Evolutionary conservation across 2,329 filamentous ascomycete species (phyloP).

Genomic region (Cryphonectria japonica): DNA sequence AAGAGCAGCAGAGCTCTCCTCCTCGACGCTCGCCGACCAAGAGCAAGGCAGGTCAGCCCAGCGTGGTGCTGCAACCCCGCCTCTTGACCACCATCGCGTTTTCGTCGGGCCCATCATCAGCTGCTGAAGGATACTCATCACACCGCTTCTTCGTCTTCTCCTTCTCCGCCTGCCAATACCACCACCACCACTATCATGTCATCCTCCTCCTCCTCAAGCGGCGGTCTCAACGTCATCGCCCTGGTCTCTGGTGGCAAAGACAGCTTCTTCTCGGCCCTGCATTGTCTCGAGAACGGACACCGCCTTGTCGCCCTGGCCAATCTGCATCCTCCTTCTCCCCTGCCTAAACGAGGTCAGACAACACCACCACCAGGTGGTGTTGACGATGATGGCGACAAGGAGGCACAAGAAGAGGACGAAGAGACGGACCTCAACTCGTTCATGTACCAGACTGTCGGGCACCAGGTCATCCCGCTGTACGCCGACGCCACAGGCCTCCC

Average conservation of each 20-base stretch:
- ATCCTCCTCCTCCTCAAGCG: constrained; percentile 30
- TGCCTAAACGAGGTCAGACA: neutral
- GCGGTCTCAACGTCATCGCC: constrained; percentile 77
- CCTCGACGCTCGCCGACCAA: neutral
- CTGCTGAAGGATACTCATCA: neutral
- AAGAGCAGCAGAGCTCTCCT: neutral
- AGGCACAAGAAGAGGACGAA: constrained; percentile 40
- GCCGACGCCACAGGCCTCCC: constrained; percentile 77
- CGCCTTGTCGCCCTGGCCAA: constrained; percentile 87
- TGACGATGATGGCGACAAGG: constrained; percentile 39
- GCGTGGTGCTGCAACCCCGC: neutral
- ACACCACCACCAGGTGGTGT: neutral
- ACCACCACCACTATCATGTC: neutral
- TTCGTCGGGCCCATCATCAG: neutral
- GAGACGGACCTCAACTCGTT: constrained; percentile 85
- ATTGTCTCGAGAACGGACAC: constrained; percentile 87
- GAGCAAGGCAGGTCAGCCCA: neutral
- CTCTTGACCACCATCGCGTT: neutral
- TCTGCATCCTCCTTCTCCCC: constrained; percentile 62
- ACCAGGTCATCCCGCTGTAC: constrained; percentile 85
- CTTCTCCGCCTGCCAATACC: neutral
- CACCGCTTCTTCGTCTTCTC: neutral
- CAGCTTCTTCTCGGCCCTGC: constrained; percentile 89
- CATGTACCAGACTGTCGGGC: constrained; percentile 99
- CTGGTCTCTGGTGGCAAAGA: constrained; percentile 97